Evolutionary conservation across 202 grass and related monocot species (phyloP).

Genomic region (Panicum hallii): DNA sequence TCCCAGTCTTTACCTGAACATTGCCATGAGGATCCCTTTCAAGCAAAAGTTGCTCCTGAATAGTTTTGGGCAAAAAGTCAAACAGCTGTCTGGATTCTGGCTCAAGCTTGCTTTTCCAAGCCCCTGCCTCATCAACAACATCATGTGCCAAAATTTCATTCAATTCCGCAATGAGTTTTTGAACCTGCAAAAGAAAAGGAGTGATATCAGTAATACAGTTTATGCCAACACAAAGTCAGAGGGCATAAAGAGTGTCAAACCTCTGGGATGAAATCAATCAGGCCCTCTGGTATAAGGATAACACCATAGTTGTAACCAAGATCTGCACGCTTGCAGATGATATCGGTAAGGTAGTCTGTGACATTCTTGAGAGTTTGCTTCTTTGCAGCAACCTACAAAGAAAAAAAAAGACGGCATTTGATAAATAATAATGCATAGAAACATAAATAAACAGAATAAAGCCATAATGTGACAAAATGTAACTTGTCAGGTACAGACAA

Average conservation of each 20-base stretch:
- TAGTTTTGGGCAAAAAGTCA: slow-evolving; percentile 85
- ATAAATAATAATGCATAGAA: slow-evolving; percentile 9
- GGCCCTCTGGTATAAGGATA: slow-evolving; percentile 95
- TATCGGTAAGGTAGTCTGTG: slow-evolving; percentile 91
- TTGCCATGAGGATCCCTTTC: slow-evolving; percentile 99
- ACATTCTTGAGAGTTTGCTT: slow-evolving; percentile 94
- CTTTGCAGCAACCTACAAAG: slow-evolving; percentile 74
- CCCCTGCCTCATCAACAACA: slow-evolving; percentile 84
- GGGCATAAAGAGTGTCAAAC: slow-evolving; percentile 43
- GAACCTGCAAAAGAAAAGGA: slow-evolving; percentile 63
- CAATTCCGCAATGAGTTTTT: slow-evolving; percentile 92
- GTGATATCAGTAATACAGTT: slow-evolving; percentile 16
- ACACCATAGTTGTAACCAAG: slow-evolving; percentile 98
- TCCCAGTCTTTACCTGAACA: slow-evolving; percentile 74
- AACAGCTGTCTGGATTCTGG: slow-evolving; percentile 69
- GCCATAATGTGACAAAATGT: background rate
- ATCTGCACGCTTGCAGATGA: slow-evolving; percentile 86
- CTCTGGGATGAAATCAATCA: slow-evolving; percentile 99
- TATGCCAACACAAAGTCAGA: background rate
- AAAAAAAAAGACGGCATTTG: background rate
- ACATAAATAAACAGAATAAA: background rate
- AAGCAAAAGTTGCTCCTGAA: slow-evolving; percentile 93
- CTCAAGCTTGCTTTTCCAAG: slow-evolving; percentile 92
- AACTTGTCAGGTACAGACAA: background rate
- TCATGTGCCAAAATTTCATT: slow-evolving; percentile 96